These are phyloP conservation scores for Silybum marianum DNA, from an alignment of 129 eudicot genomes.

Conservation along the genomic window DNA sequence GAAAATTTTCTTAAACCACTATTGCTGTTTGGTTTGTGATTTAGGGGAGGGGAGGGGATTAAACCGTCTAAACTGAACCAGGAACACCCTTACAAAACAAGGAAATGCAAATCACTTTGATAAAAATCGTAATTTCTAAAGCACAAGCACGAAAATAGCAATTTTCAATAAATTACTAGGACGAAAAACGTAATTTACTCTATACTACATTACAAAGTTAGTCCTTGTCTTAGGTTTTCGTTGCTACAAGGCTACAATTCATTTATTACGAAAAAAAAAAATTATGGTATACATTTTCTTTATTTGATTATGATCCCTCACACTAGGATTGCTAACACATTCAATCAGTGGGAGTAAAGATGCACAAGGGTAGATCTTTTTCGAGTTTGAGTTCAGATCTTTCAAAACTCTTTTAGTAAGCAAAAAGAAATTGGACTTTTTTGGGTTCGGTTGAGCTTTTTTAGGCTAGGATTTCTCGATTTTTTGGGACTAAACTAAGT, in stretches of 20 bases:
- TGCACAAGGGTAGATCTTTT: neutral
- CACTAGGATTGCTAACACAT: neutral
- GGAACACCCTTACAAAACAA: neutral
- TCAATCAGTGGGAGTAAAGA: neutral
- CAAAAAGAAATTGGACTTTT: neutral
- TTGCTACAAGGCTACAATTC: no score
- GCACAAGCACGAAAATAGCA: no score
- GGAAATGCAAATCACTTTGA: no score
- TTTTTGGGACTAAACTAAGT: neutral
- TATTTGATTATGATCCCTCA: neutral
- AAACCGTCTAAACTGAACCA: neutral
- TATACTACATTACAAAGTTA: neutral
- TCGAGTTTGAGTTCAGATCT: neutral
- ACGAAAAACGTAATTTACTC: neutral
- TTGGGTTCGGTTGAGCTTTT: neutral
- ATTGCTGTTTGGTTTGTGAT: neutral
- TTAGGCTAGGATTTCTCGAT: neutral
- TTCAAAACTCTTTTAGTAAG: no score
- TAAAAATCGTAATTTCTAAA: no score
- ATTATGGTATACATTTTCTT: neutral
- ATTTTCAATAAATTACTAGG: neutral
- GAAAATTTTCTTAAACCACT: no score
- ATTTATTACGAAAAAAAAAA: no score
- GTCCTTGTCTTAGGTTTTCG: neutral
- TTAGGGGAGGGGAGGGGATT: neutral